Evolutionary conservation across 371 early-diverging fungal genomes (phyloP).

Genomic region (Haplosporangium sp.): DNA sequence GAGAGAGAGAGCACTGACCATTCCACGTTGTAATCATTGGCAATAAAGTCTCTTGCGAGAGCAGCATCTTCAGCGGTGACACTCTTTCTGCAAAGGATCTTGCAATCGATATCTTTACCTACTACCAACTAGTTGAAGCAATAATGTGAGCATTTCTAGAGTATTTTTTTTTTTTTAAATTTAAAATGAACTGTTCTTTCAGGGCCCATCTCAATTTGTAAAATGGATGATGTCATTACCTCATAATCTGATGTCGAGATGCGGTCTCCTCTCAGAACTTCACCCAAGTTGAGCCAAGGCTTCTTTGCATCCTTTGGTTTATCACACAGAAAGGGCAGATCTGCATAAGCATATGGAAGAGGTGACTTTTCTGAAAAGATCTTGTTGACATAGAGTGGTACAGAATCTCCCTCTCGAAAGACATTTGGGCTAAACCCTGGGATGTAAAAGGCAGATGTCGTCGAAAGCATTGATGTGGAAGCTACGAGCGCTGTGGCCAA

Average conservation of each 20-base stretch:
- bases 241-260: slow-evolving; percentile 66
- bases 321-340: slow-evolving; percentile 78
- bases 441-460: slow-evolving; percentile 70
- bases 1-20: slow-evolving; percentile 19
- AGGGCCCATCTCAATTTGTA: not conserved
- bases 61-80: slow-evolving; percentile 57
- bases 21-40: slow-evolving; percentile 64
- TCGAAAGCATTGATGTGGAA: slow-evolving; percentile 17
- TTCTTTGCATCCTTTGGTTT: slow-evolving; percentile 62
- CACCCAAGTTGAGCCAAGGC: slow-evolving; percentile 79
- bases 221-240: slow-evolving; percentile 30
- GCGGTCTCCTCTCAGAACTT: slow-evolving; percentile 87
- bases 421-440: slow-evolving; percentile 80
- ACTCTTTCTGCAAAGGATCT: slow-evolving; percentile 57
- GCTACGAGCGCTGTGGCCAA: slow-evolving; percentile 19
- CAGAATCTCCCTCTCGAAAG: slow-evolving; percentile 67
- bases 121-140: slow-evolving; percentile 49
- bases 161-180: not conserved
- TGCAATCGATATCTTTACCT: slow-evolving; percentile 59
- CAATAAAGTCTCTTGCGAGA: slow-evolving; percentile 61
- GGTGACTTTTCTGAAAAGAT: slow-evolving; percentile 61
- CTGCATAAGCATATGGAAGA: slow-evolving; percentile 79
- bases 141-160: not conserved
- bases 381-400: slow-evolving; percentile 78
- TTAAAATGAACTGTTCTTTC: not conserved